Base-by-base conservation (phyloP, 129 eudicot species). In the Centaurea solstitialis region DNA sequence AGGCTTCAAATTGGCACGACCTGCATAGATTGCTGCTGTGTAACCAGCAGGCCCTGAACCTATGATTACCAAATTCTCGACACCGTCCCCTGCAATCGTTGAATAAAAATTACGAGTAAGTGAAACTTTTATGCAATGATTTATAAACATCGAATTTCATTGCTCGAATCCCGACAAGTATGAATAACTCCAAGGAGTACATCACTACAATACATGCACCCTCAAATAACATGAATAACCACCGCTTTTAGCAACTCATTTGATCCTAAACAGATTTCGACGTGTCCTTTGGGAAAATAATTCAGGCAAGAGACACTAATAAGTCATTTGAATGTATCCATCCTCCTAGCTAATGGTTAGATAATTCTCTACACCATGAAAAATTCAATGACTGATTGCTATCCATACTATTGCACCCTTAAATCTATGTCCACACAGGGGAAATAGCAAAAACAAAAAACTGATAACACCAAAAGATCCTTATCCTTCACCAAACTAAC, bases 41-140 rank as follows among this genome's bases (percentile, higher is more conserved):
- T 95, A 95, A 67, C 99, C 99, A 78, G 99, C 99, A 70, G 99
- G 99, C 20, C 99, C 99, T 18, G 99, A 95, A 33, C 99, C 99
- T 83, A 95, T 91, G 76, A 95, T 95, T 40, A 93, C 99, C 87
- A 95, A 68, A 82, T 95, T 95, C 81, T 95, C 99, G 75, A 91
- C 81, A 70, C 87, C 91, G 85, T 77, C 84, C 41, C 83, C 98
- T 91, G 94, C 86, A 5, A 67, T 3, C 18, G 15, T 28, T 43
- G 23, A 80, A 72, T 75, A 72, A 22, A 64, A 4, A 35, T 21
- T 64, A 47, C 17, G 24, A 23, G 15, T 45, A 64, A 45, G 9
- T 47, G 39, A 76, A 61, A 53, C 74, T 28, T 72, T 50, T 50
- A 50, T 8, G 1, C 74, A n/a, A 28, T 26, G 1, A 24, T 70